These are phyloP conservation scores for Tulasnella sp. DNA, from an alignment of 768 basidiomycete genomes.

Conservation along the genomic window DNA sequence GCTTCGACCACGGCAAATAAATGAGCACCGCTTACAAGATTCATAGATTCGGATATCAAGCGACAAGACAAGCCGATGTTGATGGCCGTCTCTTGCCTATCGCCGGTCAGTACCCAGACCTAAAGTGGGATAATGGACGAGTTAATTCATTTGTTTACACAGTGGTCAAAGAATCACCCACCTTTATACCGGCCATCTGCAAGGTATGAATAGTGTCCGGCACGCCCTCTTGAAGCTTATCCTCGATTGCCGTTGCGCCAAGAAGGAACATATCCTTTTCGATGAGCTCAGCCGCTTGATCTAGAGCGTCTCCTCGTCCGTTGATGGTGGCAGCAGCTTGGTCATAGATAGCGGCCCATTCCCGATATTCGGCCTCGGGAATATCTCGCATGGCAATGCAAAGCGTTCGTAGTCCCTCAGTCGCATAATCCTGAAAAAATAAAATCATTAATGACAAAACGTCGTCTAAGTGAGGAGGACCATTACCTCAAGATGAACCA, in stretches of 20 bases:
- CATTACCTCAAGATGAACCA: conserved; percentile 79
- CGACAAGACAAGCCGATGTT: conserved; percentile 98
- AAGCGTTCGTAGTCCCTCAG: conserved; percentile 92
- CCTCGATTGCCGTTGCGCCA: conserved; percentile 97
- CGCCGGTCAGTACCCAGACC: conserved; percentile 98
- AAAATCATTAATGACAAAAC: background rate
- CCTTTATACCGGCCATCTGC: conserved; percentile 97
- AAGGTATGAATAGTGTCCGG: conserved; percentile 96
- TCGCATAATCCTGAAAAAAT: conserved; percentile 70
- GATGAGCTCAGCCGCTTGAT: conserved; percentile 88
- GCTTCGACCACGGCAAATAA: background rate
- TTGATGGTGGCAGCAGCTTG: conserved; percentile 92
- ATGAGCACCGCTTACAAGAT: conserved; percentile 45
- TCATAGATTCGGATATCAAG: conserved; percentile 97
- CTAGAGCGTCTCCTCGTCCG: conserved; percentile 88
- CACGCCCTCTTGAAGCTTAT: conserved; percentile 96
- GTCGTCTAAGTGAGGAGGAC: background rate
- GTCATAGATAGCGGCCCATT: conserved; percentile 82
- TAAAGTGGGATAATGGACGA: conserved; percentile 20
- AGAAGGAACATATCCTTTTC: conserved; percentile 88
- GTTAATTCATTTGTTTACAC: background rate
- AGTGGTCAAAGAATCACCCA: conserved; percentile 18
- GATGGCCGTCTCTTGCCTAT: conserved; percentile 97
- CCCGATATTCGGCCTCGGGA: conserved; percentile 75
- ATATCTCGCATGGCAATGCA: conserved; percentile 93